Evolutionary conservation across 164 flowering plant species (phyloP), one percentile per base, ranked within the genome.

Genomic region (Vitis rupestris): DNA sequence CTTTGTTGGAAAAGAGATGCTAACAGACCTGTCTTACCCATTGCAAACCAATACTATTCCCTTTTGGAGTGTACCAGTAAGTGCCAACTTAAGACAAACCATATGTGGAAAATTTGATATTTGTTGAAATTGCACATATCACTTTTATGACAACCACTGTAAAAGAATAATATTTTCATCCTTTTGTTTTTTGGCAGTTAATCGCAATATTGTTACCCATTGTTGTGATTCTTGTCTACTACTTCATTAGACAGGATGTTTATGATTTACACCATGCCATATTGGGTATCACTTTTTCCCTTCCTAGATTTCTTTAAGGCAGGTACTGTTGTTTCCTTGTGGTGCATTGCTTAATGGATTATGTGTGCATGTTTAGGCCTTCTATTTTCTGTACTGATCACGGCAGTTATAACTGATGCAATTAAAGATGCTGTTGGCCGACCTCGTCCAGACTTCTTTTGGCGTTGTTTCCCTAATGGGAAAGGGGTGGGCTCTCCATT

Each of bases 381-480:
- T 70, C 75, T 91, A 13, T 91, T 73, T 74, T 71, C 97, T 59
- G 86, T 89, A 13, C 77, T 88, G 11, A 80, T 91, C 27, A 91
- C 94, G 80, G 92, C 75, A 31, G 91, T 91, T 13, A 66, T 91
- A 14, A 91, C 97, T 13, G 97, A 91, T 75, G 85, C 94, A 63
- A 83, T 91, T 16, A 89, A 91, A 76, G 85, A 87, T 85, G 90
- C 74, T 49, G 88, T 88, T 69, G 94, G 97, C 51, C 82, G 92
- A 6, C 92, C 96, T 23, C 85, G 96, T 44, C 92, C 92, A 8
- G 80, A 88, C 61, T 88, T 88, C 75, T 86, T 82, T 57, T 86
- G 89, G 90, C 86, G 91, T 23, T 91, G 97, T 75, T 91, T 91
- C 69, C 97, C 97, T 74, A 82, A 91, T 82, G 97, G 97, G 3